These are phyloP conservation scores for Capsicum baccatum DNA, from an alignment of 257 asterid species.

Conservation along the genomic window DNA sequence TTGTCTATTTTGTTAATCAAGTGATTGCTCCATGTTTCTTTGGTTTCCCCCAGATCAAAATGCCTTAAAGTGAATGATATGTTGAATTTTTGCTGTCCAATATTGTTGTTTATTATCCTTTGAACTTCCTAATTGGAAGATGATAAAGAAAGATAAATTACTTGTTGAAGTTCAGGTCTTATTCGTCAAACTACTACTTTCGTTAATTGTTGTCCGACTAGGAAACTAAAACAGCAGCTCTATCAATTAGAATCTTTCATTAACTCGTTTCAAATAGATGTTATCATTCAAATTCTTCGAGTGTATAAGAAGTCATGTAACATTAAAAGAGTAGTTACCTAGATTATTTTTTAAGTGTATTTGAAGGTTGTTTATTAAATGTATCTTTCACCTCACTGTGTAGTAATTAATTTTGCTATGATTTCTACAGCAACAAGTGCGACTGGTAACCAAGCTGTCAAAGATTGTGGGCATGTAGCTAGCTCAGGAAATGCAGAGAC, in stretches of 20 bases:
- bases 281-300: background rate
- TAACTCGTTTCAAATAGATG: background rate
- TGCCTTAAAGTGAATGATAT: background rate
- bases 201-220: background rate
- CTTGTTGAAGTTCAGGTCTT: background rate
- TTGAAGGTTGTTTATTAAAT: background rate
- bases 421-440: constrained; percentile 40
- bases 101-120: background rate
- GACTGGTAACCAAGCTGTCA: constrained; percentile 35
- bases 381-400: background rate
- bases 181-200: background rate
- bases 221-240: background rate
- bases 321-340: background rate
- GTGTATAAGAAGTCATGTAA: background rate
- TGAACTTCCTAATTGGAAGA: background rate
- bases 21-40: background rate
- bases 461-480: constrained; percentile 42
- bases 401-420: constrained; percentile 35
- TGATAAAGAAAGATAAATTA: background rate
- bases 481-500: constrained; percentile 30
- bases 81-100: background rate
- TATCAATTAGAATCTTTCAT: background rate
- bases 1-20: background rate
- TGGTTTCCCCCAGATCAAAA: background rate
- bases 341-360: background rate